Conservation (phyloP, 176 grass and related monocot species). For the Calamus simplicifolius region DNA sequence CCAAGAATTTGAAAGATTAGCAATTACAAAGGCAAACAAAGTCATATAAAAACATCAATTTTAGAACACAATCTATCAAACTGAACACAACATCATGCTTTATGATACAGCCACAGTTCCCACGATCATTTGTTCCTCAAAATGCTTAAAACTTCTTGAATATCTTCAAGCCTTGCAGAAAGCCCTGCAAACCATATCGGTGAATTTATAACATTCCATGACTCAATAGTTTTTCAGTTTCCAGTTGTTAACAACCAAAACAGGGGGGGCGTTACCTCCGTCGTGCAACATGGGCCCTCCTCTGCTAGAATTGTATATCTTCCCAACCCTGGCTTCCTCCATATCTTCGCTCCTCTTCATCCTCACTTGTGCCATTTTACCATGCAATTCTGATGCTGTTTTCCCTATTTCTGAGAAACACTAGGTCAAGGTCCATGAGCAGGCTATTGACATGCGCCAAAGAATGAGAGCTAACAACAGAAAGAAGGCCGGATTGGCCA, state of each 20-base stretch:
- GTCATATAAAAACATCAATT: too few species aligned
- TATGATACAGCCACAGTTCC: not conserved
- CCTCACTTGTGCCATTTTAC: slow-evolving; percentile 10
- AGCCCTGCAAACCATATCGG: slow-evolving; percentile 2
- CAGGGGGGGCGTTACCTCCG: slow-evolving; percentile 1
- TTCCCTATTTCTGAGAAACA: slow-evolving; percentile 6
- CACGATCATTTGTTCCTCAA: slow-evolving; percentile 4
- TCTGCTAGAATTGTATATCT: not conserved
- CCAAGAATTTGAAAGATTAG: too few species aligned
- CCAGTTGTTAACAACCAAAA: not conserved
- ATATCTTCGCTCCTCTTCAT: slow-evolving; percentile 2
- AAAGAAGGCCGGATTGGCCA: too few species aligned
- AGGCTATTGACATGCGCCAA: too few species aligned
- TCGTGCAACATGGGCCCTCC: not conserved
- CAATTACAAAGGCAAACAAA: too few species aligned
- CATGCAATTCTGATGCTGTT: slow-evolving; percentile 13
- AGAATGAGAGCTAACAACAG: too few species aligned
- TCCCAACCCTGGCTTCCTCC: not conserved
- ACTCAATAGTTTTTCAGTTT: not conserved
- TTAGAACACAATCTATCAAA: too few species aligned
- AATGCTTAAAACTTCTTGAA: slow-evolving; percentile 20
- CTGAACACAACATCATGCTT: not conserved
- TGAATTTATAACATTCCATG: not conserved
- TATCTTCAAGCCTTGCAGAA: slow-evolving; percentile 12
- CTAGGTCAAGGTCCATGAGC: too few species aligned